These are phyloP conservation scores for Phialemoniopsis sp. DNA, from an alignment of 2,329 filamentous ascomycete genomes.

Conservation along the genomic window DNA sequence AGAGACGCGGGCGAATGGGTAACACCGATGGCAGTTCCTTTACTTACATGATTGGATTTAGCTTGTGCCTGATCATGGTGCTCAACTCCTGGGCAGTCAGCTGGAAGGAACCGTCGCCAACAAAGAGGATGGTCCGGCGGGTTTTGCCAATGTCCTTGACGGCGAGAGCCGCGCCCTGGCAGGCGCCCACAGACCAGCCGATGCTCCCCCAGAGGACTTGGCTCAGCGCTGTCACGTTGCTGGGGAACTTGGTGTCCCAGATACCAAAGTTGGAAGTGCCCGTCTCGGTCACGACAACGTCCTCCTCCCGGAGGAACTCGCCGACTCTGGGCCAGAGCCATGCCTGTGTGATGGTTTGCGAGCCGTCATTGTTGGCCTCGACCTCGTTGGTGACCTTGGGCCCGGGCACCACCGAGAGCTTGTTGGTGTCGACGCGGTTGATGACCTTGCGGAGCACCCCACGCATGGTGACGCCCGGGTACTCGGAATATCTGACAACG, in stretches of 20 bases:
- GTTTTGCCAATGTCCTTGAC: conserved; percentile 60
- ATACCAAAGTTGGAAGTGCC: conserved; percentile 87
- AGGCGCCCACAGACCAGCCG: conserved; percentile 56
- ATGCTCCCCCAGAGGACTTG: conserved; percentile 73
- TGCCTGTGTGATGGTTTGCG: conserved; percentile 16
- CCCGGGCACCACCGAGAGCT: conserved; percentile 51
- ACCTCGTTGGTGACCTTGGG: conserved; percentile 51
- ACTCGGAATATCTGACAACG: conserved; percentile 73
- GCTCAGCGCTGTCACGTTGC: conserved; percentile 72
- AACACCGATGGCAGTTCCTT: too few relatives aligned
- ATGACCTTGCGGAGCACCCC: conserved; percentile 72
- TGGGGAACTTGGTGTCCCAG: conserved; percentile 78
- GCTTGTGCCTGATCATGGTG: conserved; percentile 72
- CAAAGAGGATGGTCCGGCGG: conserved; percentile 67
- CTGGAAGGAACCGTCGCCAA: conserved; percentile 84
- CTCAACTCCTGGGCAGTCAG: conserved; percentile 79
- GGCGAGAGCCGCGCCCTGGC: conserved; percentile 62
- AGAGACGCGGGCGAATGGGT: conserved; percentile 21
- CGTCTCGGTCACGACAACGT: conserved; percentile 82
- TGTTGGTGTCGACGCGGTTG: conserved; percentile 49
- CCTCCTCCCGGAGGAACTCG: conserved; percentile 40
- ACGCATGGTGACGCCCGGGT: conserved; percentile 73
- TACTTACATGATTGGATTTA: conserved; percentile 64
- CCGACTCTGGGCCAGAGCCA: conserved; percentile 14
- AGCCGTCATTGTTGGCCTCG: conserved; percentile 30